phyloP scores from a whole-genome alignment of 306 rosid genomes.

The Corylus americana region DNA sequence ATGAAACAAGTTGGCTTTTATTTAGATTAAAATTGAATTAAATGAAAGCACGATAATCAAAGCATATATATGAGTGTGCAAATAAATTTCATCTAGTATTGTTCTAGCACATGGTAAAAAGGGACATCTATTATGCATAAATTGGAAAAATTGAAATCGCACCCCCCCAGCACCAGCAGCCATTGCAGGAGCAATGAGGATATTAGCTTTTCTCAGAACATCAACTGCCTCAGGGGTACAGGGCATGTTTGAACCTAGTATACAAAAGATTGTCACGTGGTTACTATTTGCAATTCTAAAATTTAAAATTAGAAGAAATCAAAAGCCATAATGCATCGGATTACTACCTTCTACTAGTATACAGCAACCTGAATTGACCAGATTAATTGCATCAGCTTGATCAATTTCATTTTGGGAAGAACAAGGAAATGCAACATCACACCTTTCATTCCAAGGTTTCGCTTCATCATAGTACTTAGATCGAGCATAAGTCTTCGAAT shows the following conservation, averaged over 20 bases:
- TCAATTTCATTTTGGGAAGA: conserved; percentile 93
- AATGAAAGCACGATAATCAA: conserved; percentile 3
- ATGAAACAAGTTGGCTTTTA: conserved; percentile 4
- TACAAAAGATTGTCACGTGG: conserved; percentile 22
- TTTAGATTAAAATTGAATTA: background rate
- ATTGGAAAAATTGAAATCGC: conserved; percentile 38
- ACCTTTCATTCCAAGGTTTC: conserved; percentile 96
- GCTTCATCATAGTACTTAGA: conserved; percentile 95
- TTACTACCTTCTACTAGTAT: conserved; percentile 86
- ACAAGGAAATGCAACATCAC: conserved; percentile 95
- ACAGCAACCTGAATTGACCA: conserved; percentile 90
- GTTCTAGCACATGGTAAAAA: background rate
- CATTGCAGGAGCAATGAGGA: conserved; percentile 94
- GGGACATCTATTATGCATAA: conserved; percentile 20
- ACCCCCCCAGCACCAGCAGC: conserved; percentile 99
- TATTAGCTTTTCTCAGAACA: conserved; percentile 83
- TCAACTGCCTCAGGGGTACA: conserved; percentile 90
- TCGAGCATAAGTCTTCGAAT: conserved; percentile 95
- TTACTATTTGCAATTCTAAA: conserved; percentile 21
- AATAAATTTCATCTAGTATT: conserved; percentile 1
- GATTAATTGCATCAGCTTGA: conserved; percentile 84
- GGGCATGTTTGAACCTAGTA: conserved; percentile 93
- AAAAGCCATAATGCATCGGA: conserved; percentile 21
- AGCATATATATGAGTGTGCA: background rate
- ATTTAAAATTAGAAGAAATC: conserved; percentile 9